Evolutionary conservation across 2,329 filamentous ascomycete genomes (phyloP).

Genomic region (Colletotrichum coccodes): DNA sequence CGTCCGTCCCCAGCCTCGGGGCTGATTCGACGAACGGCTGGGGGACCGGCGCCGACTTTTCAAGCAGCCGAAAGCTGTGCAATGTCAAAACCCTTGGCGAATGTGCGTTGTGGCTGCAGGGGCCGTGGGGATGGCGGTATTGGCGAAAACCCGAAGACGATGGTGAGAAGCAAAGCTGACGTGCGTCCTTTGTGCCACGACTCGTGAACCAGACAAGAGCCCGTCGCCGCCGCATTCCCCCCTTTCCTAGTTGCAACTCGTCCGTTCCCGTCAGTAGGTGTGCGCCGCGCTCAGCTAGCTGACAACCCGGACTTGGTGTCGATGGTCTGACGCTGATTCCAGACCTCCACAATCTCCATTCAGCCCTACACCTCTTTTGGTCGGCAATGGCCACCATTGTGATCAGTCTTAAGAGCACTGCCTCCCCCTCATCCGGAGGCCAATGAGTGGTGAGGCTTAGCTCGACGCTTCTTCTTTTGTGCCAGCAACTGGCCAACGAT

Average conservation of each 20-base stretch:
- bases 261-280: neutral
- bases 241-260: neutral
- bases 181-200: neutral
- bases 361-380: slow-evolving; percentile 21
- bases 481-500: neutral
- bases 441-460: too few species aligned
- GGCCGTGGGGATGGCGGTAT: neutral
- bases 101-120: slow-evolving; percentile 3
- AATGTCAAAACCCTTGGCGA: neutral
- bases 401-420: neutral
- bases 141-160: neutral
- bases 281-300: neutral
- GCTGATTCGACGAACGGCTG: neutral
- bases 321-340: neutral
- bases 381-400: neutral
- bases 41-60: too few species aligned
- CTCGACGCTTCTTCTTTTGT: neutral
- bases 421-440: neutral
- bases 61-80: neutral
- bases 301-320: neutral
- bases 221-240: neutral
- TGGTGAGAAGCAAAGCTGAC: slow-evolving; percentile 7
- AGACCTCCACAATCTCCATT: neutral
- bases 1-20: neutral
- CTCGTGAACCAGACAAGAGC: neutral